Base-by-base conservation (phyloP, 2,329 filamentous ascomycete species). In the Ophiosphaerella herpotricha region DNA sequence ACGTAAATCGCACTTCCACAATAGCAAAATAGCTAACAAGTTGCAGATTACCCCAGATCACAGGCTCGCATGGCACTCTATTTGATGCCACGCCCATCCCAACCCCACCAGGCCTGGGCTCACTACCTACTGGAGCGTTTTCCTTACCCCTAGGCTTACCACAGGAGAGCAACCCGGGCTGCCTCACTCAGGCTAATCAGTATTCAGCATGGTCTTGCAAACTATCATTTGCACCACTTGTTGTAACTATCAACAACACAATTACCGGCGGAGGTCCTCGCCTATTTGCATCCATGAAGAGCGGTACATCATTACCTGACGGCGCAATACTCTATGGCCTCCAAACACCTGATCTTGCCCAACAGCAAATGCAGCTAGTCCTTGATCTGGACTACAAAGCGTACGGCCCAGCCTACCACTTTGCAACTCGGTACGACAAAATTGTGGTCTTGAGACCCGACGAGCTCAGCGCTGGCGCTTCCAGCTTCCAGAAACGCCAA, bases 321-420 rank as follows among this genome's bases (percentile, higher is more conserved):
- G 61, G 70, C 13, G 61, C 69, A 3, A 78, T 85, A 48, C 75
- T 77, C 21, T 88, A 88, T 62, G 86, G 86, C 12, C 77, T 84
- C 2, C 85, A 88, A 64, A 74, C 80, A n/a, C 84, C 84, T 1
- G 66, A 77, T 26, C 74, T 83, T 39, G 34, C 66, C 60, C 71
- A 77, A 24, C 76, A 82, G 54, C 67, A 75, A 1, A 68, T 88
- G 52, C 72, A 76, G 18, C 75, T 85, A 29, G 83, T 85, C 36
- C 72, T 75, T 32, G 86, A 89, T 66, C 77, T 79, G 33, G 80
- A 83, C 51, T 80, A 82, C 48, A 74, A 77, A 33, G 71, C 72
- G 12, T 76, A 80, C 53, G 86, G 86, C 2, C 84, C 85, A 12
- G 85, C 85, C 5, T 82, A 81, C 63, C 86, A 86, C 59, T 88